Base-by-base conservation (phyloP, 371 early-diverging fungal species). In the Rhizopus arrhizus region DNA sequence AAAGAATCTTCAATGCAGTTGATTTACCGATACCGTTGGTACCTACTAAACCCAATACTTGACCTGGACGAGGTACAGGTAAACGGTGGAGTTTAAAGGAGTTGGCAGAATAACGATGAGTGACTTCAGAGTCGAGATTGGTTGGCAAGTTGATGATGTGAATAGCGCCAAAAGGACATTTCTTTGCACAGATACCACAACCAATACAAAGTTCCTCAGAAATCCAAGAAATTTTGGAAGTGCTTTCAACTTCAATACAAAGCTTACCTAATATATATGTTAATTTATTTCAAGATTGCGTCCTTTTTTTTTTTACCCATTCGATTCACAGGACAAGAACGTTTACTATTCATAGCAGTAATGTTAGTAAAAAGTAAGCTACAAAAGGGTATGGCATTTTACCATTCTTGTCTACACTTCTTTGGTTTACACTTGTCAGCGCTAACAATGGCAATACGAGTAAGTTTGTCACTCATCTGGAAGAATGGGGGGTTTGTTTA, bases 111-210 rank as follows among this genome's bases (percentile, higher is more conserved):
- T 99, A 99, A 74, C 99, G 91, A 72, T 99, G 99, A 48, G 98
- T 96, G 46, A 97, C 95, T 63, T 99, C 94, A 70, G 90, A 92
- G 63, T 94, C 92, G 62, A 99, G 85, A 77, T 95, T 96, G 65
- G 98, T 98, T 34, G 99, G 99, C 76, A 99, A 80, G 82, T 99
- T 99, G 86, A 99, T 94, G 68, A 99, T 98, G 55, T 85, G 83
- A 71, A 99, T 99, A 35, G 99, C 99, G 32, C 90, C 95, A 73
- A 99, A 99, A 35, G 99, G 99, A 79, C 99, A 99, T 75, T 96
- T 96, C 77, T 99, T 99, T 64, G 91, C 91, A 75, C 99, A 99
- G 65, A 99, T 98, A 85, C 97, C 95, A 77, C 99, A 99, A 73
- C 99, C 99, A 73, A 99, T 99, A 83, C 99, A 99, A 33, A 99